Conservation (phyloP, 2,329 filamentous ascomycete species). For the Penicillium sp. region DNA sequence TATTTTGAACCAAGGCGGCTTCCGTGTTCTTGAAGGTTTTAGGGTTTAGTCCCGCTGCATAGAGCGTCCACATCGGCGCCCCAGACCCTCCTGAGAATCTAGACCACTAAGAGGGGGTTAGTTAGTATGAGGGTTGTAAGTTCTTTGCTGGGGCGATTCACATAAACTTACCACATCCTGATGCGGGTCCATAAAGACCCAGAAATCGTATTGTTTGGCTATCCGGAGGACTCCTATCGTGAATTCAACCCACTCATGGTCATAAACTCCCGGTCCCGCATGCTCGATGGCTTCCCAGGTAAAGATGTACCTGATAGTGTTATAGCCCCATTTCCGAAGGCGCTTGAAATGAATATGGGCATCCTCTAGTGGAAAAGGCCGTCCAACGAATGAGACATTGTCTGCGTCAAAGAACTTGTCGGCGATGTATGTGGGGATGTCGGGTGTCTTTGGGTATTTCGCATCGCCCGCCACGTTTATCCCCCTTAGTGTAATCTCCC, state of each 20-base stretch:
- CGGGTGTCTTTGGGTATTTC: slow-evolving; percentile 80
- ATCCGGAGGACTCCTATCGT: slow-evolving; percentile 81
- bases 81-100: slow-evolving; percentile 91
- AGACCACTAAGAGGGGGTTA: slow-evolving; percentile 66
- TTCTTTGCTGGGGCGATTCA: slow-evolving; percentile 1
- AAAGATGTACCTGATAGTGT: slow-evolving; percentile 93
- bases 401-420: slow-evolving; percentile 91
- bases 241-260: slow-evolving; percentile 89
- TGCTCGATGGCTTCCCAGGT: slow-evolving; percentile 99
- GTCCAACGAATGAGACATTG: slow-evolving; percentile 80
- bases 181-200: slow-evolving; percentile 97
- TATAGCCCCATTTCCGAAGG: slow-evolving; percentile 87
- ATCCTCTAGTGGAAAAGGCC: slow-evolving; percentile 80
- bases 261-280: slow-evolving; percentile 83
- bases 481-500: slow-evolving; percentile 84
- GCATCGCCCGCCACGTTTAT: slow-evolving; percentile 92
- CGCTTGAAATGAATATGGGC: slow-evolving; percentile 83
- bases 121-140: slow-evolving; percentile 28
- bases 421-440: slow-evolving; percentile 74
- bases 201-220: slow-evolving; percentile 89
- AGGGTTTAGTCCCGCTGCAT: slow-evolving; percentile 89
- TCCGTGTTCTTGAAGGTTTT: slow-evolving; percentile 80
- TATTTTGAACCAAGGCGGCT: slow-evolving; percentile 93
- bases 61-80: slow-evolving; percentile 95
- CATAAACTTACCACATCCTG: slow-evolving; percentile 80